Percentiles rank a stretch among this genome's conserved stretches.
These are phyloP conservation scores for Diaporthe helianthi DNA, from an alignment of 2,329 filamentous ascomycete species.

Conservation along the genomic window DNA sequence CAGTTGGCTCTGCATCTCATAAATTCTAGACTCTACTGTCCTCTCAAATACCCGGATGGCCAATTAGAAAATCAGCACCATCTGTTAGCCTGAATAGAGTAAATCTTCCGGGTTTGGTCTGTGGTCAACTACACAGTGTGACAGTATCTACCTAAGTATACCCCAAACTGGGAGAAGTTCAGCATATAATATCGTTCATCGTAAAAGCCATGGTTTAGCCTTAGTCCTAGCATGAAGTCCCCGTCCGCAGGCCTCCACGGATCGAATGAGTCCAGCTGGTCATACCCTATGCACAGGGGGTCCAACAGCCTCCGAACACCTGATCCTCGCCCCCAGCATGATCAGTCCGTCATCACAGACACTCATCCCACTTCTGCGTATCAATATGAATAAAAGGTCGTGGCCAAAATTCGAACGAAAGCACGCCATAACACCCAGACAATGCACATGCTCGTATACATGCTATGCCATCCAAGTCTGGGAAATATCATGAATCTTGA, in stretches of 20 bases:
- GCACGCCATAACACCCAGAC: background rate
- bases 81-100: background rate
- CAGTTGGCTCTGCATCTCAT: background rate
- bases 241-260: background rate
- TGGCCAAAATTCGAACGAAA: background rate
- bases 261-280: background rate
- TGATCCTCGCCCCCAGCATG: background rate
- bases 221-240: background rate
- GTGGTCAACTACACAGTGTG: background rate
- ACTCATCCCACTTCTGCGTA: background rate
- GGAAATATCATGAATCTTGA: background rate
- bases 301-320: background rate
- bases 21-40: background rate
- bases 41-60: background rate
- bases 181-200: background rate
- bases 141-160: background rate
- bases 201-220: background rate
- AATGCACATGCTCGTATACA: constrained; percentile 13
- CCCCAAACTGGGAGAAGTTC: background rate
- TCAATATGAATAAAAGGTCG: background rate
- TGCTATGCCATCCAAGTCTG: constrained; percentile 11
- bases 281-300: background rate
- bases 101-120: background rate
- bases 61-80: background rate
- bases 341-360: no score